Percentiles rank a stretch among this genome's conserved stretches.
Evolutionary conservation across 2,329 filamentous ascomycete genomes (phyloP).

Genomic region (Hymenoscyphus albidus): DNA sequence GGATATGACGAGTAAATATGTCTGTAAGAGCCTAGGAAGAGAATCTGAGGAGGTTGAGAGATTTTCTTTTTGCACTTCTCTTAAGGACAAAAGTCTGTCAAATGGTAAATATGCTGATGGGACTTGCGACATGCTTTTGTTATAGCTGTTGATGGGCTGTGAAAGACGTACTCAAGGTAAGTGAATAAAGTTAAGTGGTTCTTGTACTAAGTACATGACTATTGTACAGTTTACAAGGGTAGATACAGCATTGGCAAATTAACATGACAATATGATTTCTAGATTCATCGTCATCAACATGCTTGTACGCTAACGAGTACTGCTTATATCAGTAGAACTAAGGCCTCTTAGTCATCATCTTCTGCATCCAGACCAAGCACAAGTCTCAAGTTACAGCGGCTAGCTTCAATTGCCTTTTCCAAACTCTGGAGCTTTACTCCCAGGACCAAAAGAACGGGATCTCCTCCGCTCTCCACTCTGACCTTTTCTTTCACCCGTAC

Average conservation of each 20-base stretch:
- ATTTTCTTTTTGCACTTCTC: too few species aligned
- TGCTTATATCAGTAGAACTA: background rate
- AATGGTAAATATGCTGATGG: too few species aligned
- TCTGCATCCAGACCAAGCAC: conserved; percentile 58
- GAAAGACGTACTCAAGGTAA: too few species aligned
- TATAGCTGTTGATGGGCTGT: too few species aligned
- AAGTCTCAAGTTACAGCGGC: conserved; percentile 67
- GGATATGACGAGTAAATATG: too few species aligned
- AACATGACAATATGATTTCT: background rate
- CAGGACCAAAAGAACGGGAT: conserved; percentile 79
- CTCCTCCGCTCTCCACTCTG: conserved; percentile 68
- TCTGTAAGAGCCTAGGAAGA: too few species aligned
- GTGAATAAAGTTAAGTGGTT: too few species aligned
- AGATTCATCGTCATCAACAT: background rate
- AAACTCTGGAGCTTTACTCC: conserved; percentile 79
- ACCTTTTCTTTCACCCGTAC: conserved; percentile 89
- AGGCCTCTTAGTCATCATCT: conserved; percentile 1
- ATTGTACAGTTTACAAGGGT: too few species aligned
- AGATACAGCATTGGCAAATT: background rate
- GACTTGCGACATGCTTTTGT: too few species aligned
- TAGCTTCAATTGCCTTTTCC: conserved; percentile 66
- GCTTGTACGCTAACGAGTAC: background rate
- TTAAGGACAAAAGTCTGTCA: too few species aligned
- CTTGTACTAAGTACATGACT: too few species aligned
- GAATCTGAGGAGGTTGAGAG: too few species aligned